phyloP scores from a whole-genome alignment of 2,329 filamentous ascomycete genomes.

The Diaporthe citriasiana region DNA sequence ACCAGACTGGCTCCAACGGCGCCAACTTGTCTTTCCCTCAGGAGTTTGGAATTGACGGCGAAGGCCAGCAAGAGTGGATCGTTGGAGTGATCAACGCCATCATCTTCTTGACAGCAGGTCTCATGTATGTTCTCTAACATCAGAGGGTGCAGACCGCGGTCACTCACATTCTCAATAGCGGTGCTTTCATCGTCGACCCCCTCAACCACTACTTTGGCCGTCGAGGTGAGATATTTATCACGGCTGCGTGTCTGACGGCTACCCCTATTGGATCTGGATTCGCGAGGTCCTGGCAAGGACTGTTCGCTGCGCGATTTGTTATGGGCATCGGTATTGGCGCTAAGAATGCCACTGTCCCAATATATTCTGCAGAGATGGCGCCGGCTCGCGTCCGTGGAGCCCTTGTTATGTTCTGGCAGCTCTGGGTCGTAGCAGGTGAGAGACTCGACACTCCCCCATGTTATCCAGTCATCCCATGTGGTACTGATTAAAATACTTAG shows the following conservation, averaged over 20 bases:
- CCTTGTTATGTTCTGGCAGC: conserved; percentile 43
- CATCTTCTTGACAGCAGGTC: conserved; percentile 65
- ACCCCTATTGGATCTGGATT: conserved; percentile 80
- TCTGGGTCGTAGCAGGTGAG: conserved; percentile 40
- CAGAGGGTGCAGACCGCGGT: conserved; percentile 48
- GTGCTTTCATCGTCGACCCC: conserved; percentile 67
- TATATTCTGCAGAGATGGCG: conserved; percentile 42
- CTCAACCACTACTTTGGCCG: conserved; percentile 62
- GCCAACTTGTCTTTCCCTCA: conserved; percentile 73
- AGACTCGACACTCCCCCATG: neutral
- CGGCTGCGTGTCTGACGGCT: conserved; percentile 79
- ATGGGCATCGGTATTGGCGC: conserved; percentile 42
- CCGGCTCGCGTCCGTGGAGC: conserved; percentile 40
- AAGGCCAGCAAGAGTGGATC: conserved; percentile 58
- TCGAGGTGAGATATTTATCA: conserved; percentile 78
- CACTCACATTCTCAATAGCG: neutral
- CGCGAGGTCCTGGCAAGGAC: conserved; percentile 78
- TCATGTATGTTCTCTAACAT: conserved; percentile 71
- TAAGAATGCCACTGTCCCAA: conserved; percentile 41
- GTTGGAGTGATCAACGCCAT: conserved; percentile 77
- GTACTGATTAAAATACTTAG: neutral
- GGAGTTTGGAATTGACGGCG: conserved; percentile 62
- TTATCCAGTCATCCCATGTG: neutral
- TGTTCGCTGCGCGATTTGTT: conserved; percentile 76
- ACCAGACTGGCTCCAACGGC: conserved; percentile 52